phyloP scores from a whole-genome alignment of 139 green algal species.

The Desmodesmus armatus region DNA sequence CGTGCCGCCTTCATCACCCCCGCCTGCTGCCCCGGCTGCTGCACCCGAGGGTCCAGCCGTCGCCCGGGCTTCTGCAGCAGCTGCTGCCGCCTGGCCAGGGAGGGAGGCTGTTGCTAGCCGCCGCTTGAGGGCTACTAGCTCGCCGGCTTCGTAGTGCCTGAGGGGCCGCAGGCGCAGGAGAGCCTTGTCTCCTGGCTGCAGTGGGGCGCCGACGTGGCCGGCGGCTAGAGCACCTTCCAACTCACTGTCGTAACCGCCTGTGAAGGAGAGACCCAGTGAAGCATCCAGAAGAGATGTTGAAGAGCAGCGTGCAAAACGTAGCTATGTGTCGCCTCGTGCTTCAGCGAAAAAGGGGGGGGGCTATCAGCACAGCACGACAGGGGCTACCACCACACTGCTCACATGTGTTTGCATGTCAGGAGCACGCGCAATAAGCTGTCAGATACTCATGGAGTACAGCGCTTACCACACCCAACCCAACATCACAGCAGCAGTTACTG shows the following conservation, averaged over 20 bases:
- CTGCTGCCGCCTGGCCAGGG: too few relatives aligned
- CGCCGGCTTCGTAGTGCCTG: slow-evolving; percentile 57
- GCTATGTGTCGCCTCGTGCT: too few relatives aligned
- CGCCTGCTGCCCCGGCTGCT: neutral
- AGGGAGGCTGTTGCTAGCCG: neutral
- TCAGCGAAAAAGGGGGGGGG: too few relatives aligned
- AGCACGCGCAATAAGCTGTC: too few relatives aligned
- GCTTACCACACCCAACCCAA: too few relatives aligned
- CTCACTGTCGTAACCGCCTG: slow-evolving; percentile 51
- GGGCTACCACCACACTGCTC: neutral
- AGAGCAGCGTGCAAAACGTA: too few relatives aligned
- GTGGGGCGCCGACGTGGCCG: slow-evolving; percentile 55
- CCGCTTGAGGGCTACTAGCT: neutral
- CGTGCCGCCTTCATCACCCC: neutral
- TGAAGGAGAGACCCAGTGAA: neutral
- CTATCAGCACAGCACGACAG: neutral
- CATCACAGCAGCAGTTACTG: neutral
- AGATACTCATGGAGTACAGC: too few relatives aligned
- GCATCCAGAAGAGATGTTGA: too few relatives aligned
- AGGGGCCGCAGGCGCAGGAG: slow-evolving; percentile 70
- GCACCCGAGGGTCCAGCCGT: neutral
- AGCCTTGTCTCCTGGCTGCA: slow-evolving; percentile 59
- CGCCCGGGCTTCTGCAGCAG: too few relatives aligned
- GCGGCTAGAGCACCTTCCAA: slow-evolving; percentile 49
- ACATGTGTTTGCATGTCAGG: too few relatives aligned